Evolutionary conservation across 305 asterid species (phyloP), one percentile per base, ranked within the genome.

Genomic region (Euphrasia arctica): DNA sequence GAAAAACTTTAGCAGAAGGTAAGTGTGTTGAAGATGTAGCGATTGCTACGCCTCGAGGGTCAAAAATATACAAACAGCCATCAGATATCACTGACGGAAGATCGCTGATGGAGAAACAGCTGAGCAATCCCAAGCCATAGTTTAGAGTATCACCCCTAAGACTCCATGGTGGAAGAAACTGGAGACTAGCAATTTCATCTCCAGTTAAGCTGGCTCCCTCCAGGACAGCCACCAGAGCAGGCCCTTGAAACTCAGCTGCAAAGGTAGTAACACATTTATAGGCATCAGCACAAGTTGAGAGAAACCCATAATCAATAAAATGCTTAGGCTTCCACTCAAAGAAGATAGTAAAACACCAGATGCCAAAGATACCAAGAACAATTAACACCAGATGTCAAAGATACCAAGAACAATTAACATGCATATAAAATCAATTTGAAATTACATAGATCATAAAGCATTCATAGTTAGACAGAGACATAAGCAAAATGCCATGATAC

Each of bases 231-330:
- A 92, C 83, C 66, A 89, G 83, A 7, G 95, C 95, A 64, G 97
- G 97, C 72, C 98, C 98, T 79, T 92, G 98, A 84, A 89, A 92
- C 68, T 89, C 98, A 76, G 97, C 98, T 92, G 91, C 80, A 79
- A 65, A 68, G 73, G 67, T 73, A 66, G 73, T 60, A 72, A 68
- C 60, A 65, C 62, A 64, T 71, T 64, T 66, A 76, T 51, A 64
- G 62, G 70, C 52, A 60, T 67, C 52, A 62, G 68, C 48, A 66
- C 18, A 82, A 70, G 18, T 36, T 70, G 68, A 39, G 32, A 48
- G 48, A 25, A 43, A 59, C 45, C 57, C 36, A 67, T 27, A 60
- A 55, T 32, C 60, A 63, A 58, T 54, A 66, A 60, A 60, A 31
- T 39, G 29, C 34, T 34, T 52, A 10, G 49, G 32, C 62, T 61